Evolutionary conservation across 2,329 filamentous ascomycete genomes (phyloP).

Genomic region (Dactylella cylindrospora): DNA sequence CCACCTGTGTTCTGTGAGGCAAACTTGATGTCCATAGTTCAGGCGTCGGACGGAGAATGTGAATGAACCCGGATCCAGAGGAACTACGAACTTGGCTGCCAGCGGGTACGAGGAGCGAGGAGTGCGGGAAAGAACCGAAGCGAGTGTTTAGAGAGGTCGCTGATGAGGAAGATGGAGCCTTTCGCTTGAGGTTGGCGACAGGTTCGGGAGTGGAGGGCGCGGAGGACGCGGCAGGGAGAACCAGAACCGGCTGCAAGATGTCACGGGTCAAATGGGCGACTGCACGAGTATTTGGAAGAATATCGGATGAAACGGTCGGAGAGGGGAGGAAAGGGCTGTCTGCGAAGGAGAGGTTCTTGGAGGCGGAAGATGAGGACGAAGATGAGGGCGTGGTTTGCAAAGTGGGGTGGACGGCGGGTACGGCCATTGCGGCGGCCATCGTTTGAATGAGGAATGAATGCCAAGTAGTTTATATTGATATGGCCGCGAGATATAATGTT

Average conservation of each 20-base stretch:
- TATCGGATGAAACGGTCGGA: constrained; percentile 5
- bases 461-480: constrained; percentile 15
- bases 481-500: constrained; percentile 23
- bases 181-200: constrained; percentile 38
- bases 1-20: constrained; percentile 80
- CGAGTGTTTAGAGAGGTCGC: constrained; percentile 73
- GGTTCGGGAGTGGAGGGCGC: constrained; percentile 20
- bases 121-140: constrained; percentile 87
- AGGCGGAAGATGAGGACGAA: not conserved
- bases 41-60: constrained; percentile 75
- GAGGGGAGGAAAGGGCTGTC: constrained; percentile 33
- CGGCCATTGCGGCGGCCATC: constrained; percentile 13
- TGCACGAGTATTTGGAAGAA: constrained; percentile 24
- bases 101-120: constrained; percentile 69
- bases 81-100: constrained; percentile 50
- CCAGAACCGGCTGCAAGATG: constrained; percentile 21
- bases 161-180: constrained; percentile 17
- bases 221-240: constrained; percentile 12
- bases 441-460: not conserved
- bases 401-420: constrained; percentile 6
- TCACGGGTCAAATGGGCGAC: constrained; percentile 44
- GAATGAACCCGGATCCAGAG: constrained; percentile 66
- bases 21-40: constrained; percentile 79
- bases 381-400: too few relatives aligned
- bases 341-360: constrained; percentile 14